Evolutionary conservation across 345 rosid species (phyloP).

Genomic region (Lepidium didymum): DNA sequence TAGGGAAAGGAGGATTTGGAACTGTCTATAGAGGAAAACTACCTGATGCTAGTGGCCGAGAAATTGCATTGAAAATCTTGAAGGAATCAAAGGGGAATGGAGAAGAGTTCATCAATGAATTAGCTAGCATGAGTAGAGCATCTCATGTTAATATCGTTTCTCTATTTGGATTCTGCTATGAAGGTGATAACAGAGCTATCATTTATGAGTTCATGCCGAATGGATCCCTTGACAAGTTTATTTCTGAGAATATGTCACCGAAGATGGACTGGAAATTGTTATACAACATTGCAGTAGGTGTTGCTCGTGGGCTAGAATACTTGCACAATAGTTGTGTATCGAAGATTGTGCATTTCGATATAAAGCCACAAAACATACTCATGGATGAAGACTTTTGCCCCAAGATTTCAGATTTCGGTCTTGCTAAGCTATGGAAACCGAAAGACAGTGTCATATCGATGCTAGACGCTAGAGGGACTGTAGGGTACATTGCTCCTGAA

Average conservation of each 20-base stretch:
- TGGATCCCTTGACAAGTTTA: constrained; percentile 37
- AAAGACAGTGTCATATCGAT: constrained; percentile 31
- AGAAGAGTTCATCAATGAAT: constrained; percentile 41
- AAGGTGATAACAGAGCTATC: constrained; percentile 27
- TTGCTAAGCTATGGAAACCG: constrained; percentile 31
- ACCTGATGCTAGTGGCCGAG: neutral
- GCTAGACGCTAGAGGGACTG: constrained; percentile 21
- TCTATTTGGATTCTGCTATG: constrained; percentile 16
- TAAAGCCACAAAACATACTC: constrained; percentile 42
- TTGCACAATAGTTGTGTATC: constrained; percentile 40
- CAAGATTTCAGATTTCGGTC: constrained; percentile 42
- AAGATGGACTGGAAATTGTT: constrained; percentile 18
- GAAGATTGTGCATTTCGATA: constrained; percentile 39
- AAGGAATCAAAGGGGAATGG: constrained; percentile 31
- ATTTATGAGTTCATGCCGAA: constrained; percentile 38
- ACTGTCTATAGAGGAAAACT: constrained; percentile 30
- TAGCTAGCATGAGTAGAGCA: constrained; percentile 43
- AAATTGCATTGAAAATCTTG: constrained; percentile 37
- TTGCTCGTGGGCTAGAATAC: constrained; percentile 39
- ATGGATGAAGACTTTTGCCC: constrained; percentile 34
- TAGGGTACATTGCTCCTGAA: constrained; percentile 39
- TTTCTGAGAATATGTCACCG: neutral
- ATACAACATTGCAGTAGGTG: constrained; percentile 24
- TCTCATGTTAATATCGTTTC: constrained; percentile 45
- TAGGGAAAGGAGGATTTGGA: constrained; percentile 42